Evolutionary conservation across 345 rosid species (phyloP).

Genomic region (Ailanthus altissimus): DNA sequence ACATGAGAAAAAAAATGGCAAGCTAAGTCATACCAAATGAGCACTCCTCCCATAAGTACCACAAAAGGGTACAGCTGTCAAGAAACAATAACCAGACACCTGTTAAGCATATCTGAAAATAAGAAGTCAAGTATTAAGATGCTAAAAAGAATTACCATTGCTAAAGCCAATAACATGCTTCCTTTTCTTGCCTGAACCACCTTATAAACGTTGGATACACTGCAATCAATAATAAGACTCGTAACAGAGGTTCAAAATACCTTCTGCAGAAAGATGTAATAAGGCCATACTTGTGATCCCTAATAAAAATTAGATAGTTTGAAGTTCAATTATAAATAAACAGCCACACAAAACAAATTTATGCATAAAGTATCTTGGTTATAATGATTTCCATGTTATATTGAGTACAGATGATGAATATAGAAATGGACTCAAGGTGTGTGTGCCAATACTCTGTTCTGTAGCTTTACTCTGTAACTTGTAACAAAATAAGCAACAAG

Average conservation of each 20-base stretch:
- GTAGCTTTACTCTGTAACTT: neutral
- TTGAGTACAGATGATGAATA: neutral
- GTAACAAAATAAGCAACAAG: conserved; percentile 3
- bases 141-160: conserved; percentile 61
- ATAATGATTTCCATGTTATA: neutral
- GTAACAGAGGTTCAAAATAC: conserved; percentile 12
- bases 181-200: conserved; percentile 84
- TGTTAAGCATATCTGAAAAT: conserved; percentile 16
- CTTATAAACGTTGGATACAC: conserved; percentile 70
- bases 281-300: neutral
- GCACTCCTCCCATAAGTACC: conserved; percentile 77
- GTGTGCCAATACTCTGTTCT: neutral
- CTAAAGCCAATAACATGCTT: conserved; percentile 82
- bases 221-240: conserved; percentile 36
- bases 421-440: neutral
- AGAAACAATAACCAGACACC: conserved; percentile 26
- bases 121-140: conserved; percentile 8
- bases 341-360: neutral
- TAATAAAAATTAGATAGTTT: neutral
- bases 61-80: conserved; percentile 79
- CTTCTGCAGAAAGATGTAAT: neutral
- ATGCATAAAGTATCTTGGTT: neutral
- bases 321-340: neutral
- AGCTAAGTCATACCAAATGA: conserved; percentile 59
- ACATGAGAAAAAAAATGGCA: neutral